Percentiles rank a stretch among this genome's conserved stretches.
Evolutionary conservation across 331 rosid species (phyloP).

Genomic region (Pyrus hybrid): DNA sequence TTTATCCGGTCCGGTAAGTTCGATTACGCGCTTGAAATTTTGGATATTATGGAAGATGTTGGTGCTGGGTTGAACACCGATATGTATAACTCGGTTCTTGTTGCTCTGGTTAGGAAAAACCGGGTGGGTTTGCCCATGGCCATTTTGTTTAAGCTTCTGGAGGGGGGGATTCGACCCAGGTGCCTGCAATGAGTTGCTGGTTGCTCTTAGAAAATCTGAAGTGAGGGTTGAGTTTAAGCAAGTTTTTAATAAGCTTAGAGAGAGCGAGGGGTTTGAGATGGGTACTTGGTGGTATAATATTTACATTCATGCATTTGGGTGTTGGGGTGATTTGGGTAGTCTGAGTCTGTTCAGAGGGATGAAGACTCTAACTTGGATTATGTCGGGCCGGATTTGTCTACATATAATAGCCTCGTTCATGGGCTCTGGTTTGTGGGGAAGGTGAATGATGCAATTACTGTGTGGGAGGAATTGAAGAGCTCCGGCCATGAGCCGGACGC

Average conservation of each 20-base stretch:
- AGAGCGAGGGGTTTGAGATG: conserved; percentile 30
- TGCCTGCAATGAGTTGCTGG: conserved; percentile 52
- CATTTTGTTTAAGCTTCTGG: conserved; percentile 45
- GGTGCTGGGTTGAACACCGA: too few relatives aligned
- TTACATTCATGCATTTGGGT: conserved; percentile 76
- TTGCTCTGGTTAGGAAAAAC: conserved; percentile 49
- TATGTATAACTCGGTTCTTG: conserved; percentile 42
- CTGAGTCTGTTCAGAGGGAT: conserved; percentile 53
- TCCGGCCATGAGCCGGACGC: conserved; percentile 64
- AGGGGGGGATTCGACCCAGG: background rate
- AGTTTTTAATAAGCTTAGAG: conserved; percentile 47
- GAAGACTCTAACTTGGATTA: conserved; percentile 30
- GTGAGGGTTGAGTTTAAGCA: conserved; percentile 52
- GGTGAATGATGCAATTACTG: conserved; percentile 54
- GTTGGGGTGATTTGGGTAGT: conserved; percentile 75
- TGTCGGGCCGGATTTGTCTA: conserved; percentile 58
- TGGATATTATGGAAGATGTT: too few relatives aligned
- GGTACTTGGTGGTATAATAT: conserved; percentile 60
- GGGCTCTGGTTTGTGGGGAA: conserved; percentile 69
- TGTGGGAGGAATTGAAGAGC: conserved; percentile 68
- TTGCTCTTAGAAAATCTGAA: conserved; percentile 51
- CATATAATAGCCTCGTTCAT: conserved; percentile 65
- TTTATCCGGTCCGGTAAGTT: too few relatives aligned
- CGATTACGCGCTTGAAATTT: too few relatives aligned
- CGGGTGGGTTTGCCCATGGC: conserved; percentile 60